Conservation (phyloP, 352 stramenopile genomes). For the Pythium dissotocum region DNA sequence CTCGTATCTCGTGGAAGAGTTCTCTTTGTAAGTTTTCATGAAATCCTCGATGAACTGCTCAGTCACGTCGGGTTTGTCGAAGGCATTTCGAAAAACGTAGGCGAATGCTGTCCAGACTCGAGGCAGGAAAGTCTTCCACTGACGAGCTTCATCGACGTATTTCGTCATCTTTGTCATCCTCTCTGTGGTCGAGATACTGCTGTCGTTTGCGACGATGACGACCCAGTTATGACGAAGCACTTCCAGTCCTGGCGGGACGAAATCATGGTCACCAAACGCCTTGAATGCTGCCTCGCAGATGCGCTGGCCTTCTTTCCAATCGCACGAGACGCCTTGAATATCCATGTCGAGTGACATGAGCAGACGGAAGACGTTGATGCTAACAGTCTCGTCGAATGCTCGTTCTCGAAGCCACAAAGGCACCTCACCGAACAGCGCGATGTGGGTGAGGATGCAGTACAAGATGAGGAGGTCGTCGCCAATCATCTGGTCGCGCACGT, state of each 20-base stretch:
- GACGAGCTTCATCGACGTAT: conserved; percentile 2
- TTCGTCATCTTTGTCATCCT: background rate
- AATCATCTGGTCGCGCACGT: conserved; percentile 19
- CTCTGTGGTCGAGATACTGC: background rate
- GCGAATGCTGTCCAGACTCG: conserved; percentile 12
- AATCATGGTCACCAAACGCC: background rate
- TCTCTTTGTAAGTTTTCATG: conserved; percentile 14
- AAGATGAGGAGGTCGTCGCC: conserved; percentile 26
- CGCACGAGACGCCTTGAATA: background rate
- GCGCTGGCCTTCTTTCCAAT: background rate
- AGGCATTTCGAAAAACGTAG: background rate
- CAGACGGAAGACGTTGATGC: conserved; percentile 16
- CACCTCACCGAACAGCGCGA: conserved; percentile 8
- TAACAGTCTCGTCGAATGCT: background rate
- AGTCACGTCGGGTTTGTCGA: conserved; percentile 1
- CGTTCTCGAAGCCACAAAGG: conserved; percentile 19
- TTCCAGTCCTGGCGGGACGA: conserved; percentile 19
- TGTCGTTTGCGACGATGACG: background rate
- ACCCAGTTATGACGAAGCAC: conserved; percentile 27
- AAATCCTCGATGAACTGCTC: conserved; percentile 11
- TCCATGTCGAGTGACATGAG: conserved; percentile 1
- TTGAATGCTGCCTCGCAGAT: conserved; percentile 16
- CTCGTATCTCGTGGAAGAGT: conserved; percentile 11
- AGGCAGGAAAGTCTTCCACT: conserved; percentile 3
- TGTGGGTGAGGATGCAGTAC: conserved; percentile 16